Evolutionary conservation across 2,329 filamentous ascomycete species (phyloP), one percentile per base, ranked within the genome.

Genomic region (Alternaria infectoria): DNA sequence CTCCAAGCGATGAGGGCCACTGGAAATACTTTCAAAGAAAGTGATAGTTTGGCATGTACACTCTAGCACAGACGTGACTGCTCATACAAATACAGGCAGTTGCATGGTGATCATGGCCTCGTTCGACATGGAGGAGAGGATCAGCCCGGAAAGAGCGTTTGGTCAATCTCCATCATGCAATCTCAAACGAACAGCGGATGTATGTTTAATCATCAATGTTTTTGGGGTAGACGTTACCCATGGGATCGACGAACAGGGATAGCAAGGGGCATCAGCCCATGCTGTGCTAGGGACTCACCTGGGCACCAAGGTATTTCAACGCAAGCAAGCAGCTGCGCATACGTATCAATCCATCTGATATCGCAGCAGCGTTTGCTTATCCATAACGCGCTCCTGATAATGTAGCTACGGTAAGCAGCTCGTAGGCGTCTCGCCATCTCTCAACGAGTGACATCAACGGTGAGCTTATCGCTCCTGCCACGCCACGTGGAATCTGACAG

Each of bases 401-500:
- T 6, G 9, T 51, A 32, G 28, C 28, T 36, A 32, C 28, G 17
- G 28, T 51, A n/a, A 51, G 49, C 28, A n/a, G 21, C 17, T 36
- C 30, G 10, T 30, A 15, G 28, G 8, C 36, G 19, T 36, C 19
- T 21, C 19, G 49, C 49, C 21, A 21, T 52, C 17, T 40, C 30
- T 36, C 49, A 23, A 12, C 30, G 30, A 13, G 30, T 30, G 13
- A 52, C 36, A 52, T 15, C 28, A 17, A 52, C 17, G 30, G 19
- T 30, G 30, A 46, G 43, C 40, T 57, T 57, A 64, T 60, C 23
- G 43, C 21, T 49, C 36, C 46, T 32, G 28, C 17, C 52, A 30
- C n/a, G 17, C 59, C 32, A 52, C 51, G 46, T 57, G 49, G 43
- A 19, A 61, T n/a, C 36, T 25, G 26, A 50, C 56, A 28, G 52